Evolutionary conservation across 2,329 filamentous ascomycete genomes (phyloP).

Genomic region (Colletotrichum sp.): DNA sequence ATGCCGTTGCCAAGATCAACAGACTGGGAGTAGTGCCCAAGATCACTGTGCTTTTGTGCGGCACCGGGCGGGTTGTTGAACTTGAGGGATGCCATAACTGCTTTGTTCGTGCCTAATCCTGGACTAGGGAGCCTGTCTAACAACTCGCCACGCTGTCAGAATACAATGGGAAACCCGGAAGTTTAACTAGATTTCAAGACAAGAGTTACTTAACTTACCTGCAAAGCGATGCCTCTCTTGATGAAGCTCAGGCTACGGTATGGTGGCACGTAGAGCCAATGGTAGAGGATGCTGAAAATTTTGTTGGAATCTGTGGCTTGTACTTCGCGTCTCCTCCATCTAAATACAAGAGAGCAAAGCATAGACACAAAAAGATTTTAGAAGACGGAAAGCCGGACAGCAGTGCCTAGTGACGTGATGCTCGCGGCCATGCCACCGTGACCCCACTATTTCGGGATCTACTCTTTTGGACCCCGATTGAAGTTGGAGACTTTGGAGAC

Average conservation of each 20-base stretch:
- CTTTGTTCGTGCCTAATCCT: neutral
- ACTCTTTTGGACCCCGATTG: neutral
- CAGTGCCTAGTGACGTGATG: neutral
- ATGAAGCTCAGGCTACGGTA: neutral
- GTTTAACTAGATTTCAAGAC: neutral
- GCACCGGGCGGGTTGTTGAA: neutral
- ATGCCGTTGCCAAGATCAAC: slow-evolving; percentile 25
- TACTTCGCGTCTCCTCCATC: neutral
- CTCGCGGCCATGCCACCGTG: neutral
- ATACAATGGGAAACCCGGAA: neutral
- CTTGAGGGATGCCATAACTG: neutral
- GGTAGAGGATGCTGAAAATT: neutral
- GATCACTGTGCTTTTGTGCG: neutral
- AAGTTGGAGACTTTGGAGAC: neutral
- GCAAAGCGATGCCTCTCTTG: neutral
- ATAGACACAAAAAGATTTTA: neutral
- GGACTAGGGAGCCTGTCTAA: neutral
- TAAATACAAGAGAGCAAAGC: neutral
- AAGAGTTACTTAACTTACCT: neutral
- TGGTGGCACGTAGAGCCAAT: neutral
- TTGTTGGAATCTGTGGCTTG: rapidly evolving
- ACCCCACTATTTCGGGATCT: neutral
- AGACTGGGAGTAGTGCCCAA: slow-evolving; percentile 27
- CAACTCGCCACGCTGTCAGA: neutral
- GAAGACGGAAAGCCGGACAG: neutral